Base-by-base conservation (phyloP, 306 rosid species). In the Carpinus fangiana region DNA sequence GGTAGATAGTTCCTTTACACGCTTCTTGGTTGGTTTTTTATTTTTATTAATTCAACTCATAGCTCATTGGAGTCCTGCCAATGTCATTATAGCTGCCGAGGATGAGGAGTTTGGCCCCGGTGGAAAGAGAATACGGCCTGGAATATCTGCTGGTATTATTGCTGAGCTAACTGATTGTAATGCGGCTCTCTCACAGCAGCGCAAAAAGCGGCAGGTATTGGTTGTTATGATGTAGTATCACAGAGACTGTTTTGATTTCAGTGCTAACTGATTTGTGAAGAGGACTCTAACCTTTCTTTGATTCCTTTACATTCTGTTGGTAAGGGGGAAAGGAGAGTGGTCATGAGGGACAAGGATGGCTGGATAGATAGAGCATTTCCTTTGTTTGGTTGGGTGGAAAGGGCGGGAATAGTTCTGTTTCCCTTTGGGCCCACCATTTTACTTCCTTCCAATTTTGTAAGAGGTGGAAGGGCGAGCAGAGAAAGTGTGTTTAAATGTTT, bases 151-250 rank as follows among this genome's bases (percentile, higher is more conserved):
- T 36, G 56, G 61, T 48, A 77, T 90, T 52, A 89, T 94, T 73
- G 81, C 91, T 68, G 97, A 94, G 87, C 86, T 94, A 23, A 89
- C 96, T 6, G 96, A 94, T 12, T 94, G 98, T 80, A 94, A 94
- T 86, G 90, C 92, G 11, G 80, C 91, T 84, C 96, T 94, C 67
- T 94, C 98, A 59, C 97, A 88, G 84, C 93, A 90, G 82, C 85
- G 98, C 83, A 94, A 92, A 82, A 92, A 81, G 83, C 90, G 98
- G 20, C 93, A 90, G 94, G 98, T 92, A 89, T 72, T 59, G 67
- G 70, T 73, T 3, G 3, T 80, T 55, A 67, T 48, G 20, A 60
- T 65, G n/a, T 67, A 55, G 26, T 62, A 38, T 47, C 46, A 55
- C 34, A 38, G 56, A 71, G 9, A 36, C 57, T 38, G 67, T 41